A percentile compares a stretch with the other conserved stretches of the same genome.
These are phyloP conservation scores for Stagonosporopsis chrysanthemi DNA, from an alignment of 2,329 filamentous ascomycete genomes.

Conservation along the genomic window DNA sequence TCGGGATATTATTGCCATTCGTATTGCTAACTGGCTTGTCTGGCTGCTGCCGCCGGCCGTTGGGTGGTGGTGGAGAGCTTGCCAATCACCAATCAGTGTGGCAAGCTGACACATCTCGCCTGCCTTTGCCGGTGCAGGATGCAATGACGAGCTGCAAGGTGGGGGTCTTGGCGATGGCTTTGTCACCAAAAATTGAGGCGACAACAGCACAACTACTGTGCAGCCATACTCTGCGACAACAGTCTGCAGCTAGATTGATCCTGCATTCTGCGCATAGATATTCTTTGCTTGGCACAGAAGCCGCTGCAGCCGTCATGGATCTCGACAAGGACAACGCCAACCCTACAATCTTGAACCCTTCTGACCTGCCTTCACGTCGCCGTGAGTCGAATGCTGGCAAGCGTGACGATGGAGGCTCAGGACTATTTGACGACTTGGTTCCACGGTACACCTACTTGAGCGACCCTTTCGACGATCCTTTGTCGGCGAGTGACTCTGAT, in stretches of 20 bases:
- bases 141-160: slow-evolving; percentile 13
- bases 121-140: slow-evolving; percentile 11
- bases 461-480: slow-evolving; percentile 57
- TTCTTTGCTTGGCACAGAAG: slow-evolving; percentile 13
- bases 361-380: slow-evolving; percentile 84
- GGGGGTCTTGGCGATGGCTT: slow-evolving; percentile 22
- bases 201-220: slow-evolving; percentile 14
- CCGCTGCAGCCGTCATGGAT: slow-evolving; percentile 46
- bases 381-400: slow-evolving; percentile 52
- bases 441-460: slow-evolving; percentile 58
- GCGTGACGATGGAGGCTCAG: slow-evolving; percentile 58
- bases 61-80: slow-evolving; percentile 1
- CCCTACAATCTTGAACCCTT: slow-evolving; percentile 86
- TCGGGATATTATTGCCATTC: slow-evolving; percentile 31
- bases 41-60: slow-evolving; percentile 20
- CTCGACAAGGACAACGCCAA: slow-evolving; percentile 76
- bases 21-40: slow-evolving; percentile 24
- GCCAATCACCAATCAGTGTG: slow-evolving; percentile 14
- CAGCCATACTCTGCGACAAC: slow-evolving; percentile 12
- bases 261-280: slow-evolving; percentile 3
- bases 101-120: slow-evolving; percentile 14
- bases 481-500: slow-evolving; percentile 54
- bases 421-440: slow-evolving; percentile 63
- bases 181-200: slow-evolving; percentile 1
- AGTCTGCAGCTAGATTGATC: slow-evolving; percentile 7